Evolutionary conservation across 2,329 filamentous ascomycete genomes (phyloP).

Genomic region (Beauveria sp.): DNA sequence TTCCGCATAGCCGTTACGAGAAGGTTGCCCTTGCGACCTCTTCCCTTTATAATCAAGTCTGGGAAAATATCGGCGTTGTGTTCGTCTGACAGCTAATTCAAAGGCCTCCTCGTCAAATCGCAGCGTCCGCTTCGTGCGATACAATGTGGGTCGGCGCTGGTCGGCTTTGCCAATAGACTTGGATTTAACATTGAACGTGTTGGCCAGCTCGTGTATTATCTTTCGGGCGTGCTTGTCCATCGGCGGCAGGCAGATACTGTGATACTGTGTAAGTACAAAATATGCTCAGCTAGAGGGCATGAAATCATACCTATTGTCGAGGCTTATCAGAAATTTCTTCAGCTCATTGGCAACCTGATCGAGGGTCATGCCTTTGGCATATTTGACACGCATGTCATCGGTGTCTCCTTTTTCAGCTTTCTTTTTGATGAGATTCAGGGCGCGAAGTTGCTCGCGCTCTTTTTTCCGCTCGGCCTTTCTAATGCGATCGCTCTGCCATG

Average conservation of each 20-base stretch:
- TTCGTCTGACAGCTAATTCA: conserved; percentile 35
- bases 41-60: conserved; percentile 37
- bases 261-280: conserved; percentile 44
- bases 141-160: conserved; percentile 67
- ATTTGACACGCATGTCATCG: conserved; percentile 60
- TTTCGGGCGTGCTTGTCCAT: conserved; percentile 76
- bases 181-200: conserved; percentile 69
- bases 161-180: conserved; percentile 71
- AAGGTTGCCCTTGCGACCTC: conserved; percentile 24
- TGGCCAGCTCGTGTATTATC: conserved; percentile 70
- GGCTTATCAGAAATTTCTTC: conserved; percentile 57
- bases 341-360: conserved; percentile 67
- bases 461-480: conserved; percentile 66
- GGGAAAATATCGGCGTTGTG: conserved; percentile 48
- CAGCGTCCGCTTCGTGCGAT: conserved; percentile 62
- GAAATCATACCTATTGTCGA: conserved; percentile 47
- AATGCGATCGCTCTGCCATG: conserved; percentile 60
- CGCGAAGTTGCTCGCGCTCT: conserved; percentile 60
- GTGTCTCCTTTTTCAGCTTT: conserved; percentile 43
- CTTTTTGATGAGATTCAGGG: conserved; percentile 57
- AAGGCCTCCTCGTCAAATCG: conserved; percentile 52
- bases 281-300: background rate
- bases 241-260: conserved; percentile 52
- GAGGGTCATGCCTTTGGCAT: conserved; percentile 62
- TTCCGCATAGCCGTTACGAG: conserved; percentile 23